These are phyloP conservation scores for Rubia tinctorum DNA, from an alignment of 305 asterid species.

Conservation along the genomic window DNA sequence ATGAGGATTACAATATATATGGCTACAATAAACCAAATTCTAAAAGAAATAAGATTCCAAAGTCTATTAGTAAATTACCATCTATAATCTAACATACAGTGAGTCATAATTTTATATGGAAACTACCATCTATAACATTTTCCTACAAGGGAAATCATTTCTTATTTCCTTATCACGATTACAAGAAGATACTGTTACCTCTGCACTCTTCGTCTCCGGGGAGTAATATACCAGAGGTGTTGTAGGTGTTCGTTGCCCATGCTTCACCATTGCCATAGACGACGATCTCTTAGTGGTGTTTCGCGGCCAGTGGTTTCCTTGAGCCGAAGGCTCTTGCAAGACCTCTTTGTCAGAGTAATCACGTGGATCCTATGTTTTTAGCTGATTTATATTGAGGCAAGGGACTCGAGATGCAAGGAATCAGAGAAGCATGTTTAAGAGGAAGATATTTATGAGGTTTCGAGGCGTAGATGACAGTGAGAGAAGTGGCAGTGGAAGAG, in stretches of 20 bases:
- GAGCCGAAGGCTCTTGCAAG: slow-evolving; percentile 28
- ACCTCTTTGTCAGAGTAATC: slow-evolving; percentile 46
- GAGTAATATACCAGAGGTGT: slow-evolving; percentile 34
- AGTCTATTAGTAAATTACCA: no score
- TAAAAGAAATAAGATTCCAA: no score
- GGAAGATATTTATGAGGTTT: slow-evolving; percentile 32
- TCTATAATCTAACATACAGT: no score
- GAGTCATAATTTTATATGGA: no score
- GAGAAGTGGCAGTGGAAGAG: slow-evolving; percentile 69
- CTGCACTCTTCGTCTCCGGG: slow-evolving; percentile 23
- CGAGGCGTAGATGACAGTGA: slow-evolving; percentile 32
- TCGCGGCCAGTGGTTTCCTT: slow-evolving; percentile 41
- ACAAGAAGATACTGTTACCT: slow-evolving; percentile 23
- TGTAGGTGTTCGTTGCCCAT: slow-evolving; percentile 45
- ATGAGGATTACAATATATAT: no score
- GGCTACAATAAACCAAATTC: no score
- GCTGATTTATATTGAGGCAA: slow-evolving; percentile 50
- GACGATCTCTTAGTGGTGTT: slow-evolving; percentile 45
- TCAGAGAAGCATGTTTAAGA: slow-evolving; percentile 53
- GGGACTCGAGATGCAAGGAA: slow-evolving; percentile 51
- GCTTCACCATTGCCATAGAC: slow-evolving; percentile 64
- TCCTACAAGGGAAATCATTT: no score
- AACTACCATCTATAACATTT: no score
- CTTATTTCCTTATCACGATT: no score
- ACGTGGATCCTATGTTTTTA: slow-evolving; percentile 28